phyloP scores from a whole-genome alignment of 345 rosid genomes.

The Mangifera indica region DNA sequence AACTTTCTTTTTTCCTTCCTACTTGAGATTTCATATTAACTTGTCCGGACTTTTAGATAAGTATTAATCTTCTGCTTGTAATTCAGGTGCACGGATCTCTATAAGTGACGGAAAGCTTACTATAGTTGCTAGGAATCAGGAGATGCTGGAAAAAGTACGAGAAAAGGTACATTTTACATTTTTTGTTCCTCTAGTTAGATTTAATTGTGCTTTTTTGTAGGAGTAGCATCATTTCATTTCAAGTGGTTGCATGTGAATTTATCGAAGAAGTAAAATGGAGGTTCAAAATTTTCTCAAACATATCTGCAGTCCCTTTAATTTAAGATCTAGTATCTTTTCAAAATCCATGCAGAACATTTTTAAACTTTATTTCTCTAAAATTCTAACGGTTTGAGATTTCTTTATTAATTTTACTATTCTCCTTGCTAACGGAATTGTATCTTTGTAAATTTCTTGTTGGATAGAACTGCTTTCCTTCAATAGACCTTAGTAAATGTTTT shows the following conservation, averaged over 20 bases:
- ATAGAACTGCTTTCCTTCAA: neutral
- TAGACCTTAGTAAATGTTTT: neutral
- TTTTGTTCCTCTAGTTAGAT: neutral
- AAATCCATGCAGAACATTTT: too few relatives aligned
- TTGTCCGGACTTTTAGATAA: neutral
- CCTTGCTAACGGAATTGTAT: neutral
- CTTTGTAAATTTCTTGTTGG: neutral
- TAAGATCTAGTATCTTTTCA: neutral
- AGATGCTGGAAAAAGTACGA: slow-evolving; percentile 70
- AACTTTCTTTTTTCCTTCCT: neutral
- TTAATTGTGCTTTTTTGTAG: neutral
- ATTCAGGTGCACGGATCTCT: slow-evolving; percentile 65
- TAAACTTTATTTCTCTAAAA: too few relatives aligned
- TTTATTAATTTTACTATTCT: neutral
- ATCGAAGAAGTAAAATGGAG: neutral
- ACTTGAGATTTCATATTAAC: neutral
- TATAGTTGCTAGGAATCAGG: slow-evolving; percentile 71
- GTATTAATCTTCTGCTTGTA: slow-evolving; percentile 9
- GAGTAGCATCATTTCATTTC: neutral
- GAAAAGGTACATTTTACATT: slow-evolving; percentile 58
- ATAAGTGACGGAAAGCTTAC: slow-evolving; percentile 81
- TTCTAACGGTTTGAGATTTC: too few relatives aligned
- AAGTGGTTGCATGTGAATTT: neutral
- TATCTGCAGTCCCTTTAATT: neutral
- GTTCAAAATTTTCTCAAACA: neutral